phyloP scores from a whole-genome alignment of 2,329 filamentous ascomycete genomes.

The Ilyonectria robusta region DNA sequence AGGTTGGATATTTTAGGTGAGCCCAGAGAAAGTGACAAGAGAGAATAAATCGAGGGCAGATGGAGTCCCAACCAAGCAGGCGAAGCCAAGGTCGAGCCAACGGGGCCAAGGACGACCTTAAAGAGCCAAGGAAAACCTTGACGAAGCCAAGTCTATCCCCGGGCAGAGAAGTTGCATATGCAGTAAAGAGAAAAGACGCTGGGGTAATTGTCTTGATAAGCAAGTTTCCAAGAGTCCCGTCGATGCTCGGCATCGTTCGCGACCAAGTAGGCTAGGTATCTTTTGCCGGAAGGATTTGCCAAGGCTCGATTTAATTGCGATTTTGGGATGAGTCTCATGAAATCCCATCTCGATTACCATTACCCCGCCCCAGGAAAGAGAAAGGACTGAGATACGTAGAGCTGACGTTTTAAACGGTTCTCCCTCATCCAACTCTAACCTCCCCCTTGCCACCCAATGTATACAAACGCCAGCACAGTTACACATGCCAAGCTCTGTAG shows the following conservation, averaged over 20 bases:
- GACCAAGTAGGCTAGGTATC: neutral
- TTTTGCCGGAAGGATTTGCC: neutral
- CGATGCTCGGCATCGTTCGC: neutral
- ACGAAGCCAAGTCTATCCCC: slow-evolving; percentile 10
- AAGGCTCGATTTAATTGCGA: neutral
- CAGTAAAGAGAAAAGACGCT: neutral
- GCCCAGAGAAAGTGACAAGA: neutral
- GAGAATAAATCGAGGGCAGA: neutral
- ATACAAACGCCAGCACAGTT: neutral
- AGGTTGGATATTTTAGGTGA: neutral
- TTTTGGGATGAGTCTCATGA: neutral
- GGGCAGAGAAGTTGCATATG: neutral
- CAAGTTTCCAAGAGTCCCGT: neutral
- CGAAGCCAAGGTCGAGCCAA: slow-evolving; percentile 7
- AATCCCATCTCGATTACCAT: neutral
- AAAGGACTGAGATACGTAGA: neutral
- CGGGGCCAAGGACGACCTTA: slow-evolving; percentile 19
- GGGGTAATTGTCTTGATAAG: neutral
- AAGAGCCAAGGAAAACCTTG: slow-evolving; percentile 16
- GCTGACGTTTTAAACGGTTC: slow-evolving; percentile 3
- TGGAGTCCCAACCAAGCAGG: neutral
- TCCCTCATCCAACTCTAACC: neutral
- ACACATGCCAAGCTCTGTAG: neutral
- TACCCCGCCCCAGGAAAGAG: neutral
- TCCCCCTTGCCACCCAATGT: neutral